These are phyloP conservation scores for Nitzschia putrida DNA, from an alignment of 108 stramenopile species.

Conservation along the genomic window DNA sequence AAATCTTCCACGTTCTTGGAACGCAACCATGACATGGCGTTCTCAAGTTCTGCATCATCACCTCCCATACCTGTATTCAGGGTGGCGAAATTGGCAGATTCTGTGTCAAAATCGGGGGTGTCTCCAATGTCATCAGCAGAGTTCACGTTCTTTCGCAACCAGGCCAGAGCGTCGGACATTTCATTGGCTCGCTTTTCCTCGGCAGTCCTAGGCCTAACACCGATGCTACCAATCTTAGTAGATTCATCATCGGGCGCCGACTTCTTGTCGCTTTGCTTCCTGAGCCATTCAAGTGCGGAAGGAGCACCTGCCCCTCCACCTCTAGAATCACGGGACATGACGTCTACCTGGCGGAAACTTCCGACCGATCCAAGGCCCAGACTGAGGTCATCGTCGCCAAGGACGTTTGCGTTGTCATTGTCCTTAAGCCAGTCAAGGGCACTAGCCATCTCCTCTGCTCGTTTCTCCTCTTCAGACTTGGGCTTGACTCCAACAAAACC, in stretches of 20 bases:
- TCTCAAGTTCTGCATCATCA: constrained; percentile 21
- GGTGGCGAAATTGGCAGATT: constrained; percentile 5
- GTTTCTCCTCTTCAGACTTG: constrained; percentile 37
- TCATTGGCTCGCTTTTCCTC: constrained; percentile 29
- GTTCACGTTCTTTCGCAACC: constrained; percentile 38
- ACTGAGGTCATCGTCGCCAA: constrained; percentile 25
- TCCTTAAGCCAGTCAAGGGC: constrained; percentile 43
- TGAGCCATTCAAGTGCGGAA: constrained; percentile 43
- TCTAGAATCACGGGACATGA: not conserved
- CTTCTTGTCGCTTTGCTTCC: constrained; percentile 20
- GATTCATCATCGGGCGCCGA: constrained; percentile 18
- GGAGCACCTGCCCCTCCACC: constrained; percentile 15
- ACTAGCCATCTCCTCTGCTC: constrained; percentile 46
- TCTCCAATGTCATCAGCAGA: constrained; percentile 1
- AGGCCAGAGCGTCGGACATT: constrained; percentile 39
- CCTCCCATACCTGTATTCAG: not conserved
- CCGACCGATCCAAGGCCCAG: constrained; percentile 28
- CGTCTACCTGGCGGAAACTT: constrained; percentile 26
- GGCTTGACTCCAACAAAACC: constrained; percentile 10
- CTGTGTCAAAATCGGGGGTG: constrained; percentile 6
- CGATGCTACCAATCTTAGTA: constrained; percentile 3
- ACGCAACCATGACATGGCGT: constrained; percentile 34
- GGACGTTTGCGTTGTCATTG: constrained; percentile 25
- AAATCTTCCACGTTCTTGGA: constrained; percentile 12
- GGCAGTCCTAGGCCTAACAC: constrained; percentile 14